Evolutionary conservation across 176 grass and related monocot species (phyloP).

Genomic region (Musa acuminata): DNA sequence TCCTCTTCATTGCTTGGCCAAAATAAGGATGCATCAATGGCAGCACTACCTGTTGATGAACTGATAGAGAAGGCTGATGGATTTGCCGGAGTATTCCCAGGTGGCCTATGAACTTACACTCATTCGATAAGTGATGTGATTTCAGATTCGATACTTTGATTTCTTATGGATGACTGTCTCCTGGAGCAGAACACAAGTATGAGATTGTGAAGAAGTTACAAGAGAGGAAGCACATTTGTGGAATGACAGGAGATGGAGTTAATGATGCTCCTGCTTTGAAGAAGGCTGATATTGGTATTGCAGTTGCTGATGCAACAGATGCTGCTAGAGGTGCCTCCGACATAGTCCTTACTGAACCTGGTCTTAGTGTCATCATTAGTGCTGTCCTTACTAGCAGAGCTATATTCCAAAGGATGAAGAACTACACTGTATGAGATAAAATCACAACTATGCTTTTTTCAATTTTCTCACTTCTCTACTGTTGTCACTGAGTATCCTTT

Average conservation of each 20-base stretch:
- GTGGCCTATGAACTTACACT: slow-evolving; percentile 16
- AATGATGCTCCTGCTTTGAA: slow-evolving; percentile 93
- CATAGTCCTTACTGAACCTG: slow-evolving; percentile 93
- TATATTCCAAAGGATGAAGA: slow-evolving; percentile 99
- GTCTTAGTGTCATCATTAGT: slow-evolving; percentile 95
- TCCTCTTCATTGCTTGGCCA: slow-evolving; percentile 81
- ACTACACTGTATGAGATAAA: slow-evolving; percentile 57
- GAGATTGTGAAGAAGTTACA: slow-evolving; percentile 93
- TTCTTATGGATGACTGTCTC: too few species aligned
- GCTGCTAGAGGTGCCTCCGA: slow-evolving; percentile 85
- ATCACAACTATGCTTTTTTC: not conserved
- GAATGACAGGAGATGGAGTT: slow-evolving; percentile 95
- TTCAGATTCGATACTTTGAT: not conserved
- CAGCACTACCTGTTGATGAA: slow-evolving; percentile 59
- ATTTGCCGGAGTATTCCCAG: slow-evolving; percentile 89
- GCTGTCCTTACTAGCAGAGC: slow-evolving; percentile 90
- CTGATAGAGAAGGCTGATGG: slow-evolving; percentile 92
- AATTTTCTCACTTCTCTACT: not conserved
- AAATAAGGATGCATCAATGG: slow-evolving; percentile 48
- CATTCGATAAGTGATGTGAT: too few species aligned
- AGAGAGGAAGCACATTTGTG: slow-evolving; percentile 90
- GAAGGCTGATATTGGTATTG: slow-evolving; percentile 96
- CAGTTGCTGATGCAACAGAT: slow-evolving; percentile 89
- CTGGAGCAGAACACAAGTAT: slow-evolving; percentile 77
- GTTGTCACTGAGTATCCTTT: slow-evolving; percentile 4